Evolutionary conservation across 768 basidiomycete genomes (phyloP), one percentile per base, ranked within the genome.

Genomic region (Boletus sp.): DNA sequence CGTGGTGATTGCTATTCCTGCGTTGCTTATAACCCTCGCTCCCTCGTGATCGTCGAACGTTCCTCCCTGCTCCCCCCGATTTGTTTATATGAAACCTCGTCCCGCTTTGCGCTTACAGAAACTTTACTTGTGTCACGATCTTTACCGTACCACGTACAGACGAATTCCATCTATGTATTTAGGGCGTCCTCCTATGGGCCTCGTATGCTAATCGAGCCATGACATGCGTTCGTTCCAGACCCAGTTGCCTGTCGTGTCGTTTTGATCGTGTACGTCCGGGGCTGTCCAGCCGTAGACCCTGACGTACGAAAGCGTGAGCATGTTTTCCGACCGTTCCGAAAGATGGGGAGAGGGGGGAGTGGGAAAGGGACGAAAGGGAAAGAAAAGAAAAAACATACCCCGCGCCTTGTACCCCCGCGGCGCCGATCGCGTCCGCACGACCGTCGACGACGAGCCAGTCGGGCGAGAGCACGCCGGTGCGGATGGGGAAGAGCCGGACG

Each of bases 381-480:
- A 29, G 14, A 14, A 32, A 5, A 18, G 5, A 11, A 5, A 8
- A 35, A 44, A 69, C 84, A 68, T 71, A 91, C 90, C 93, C 93
- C 56, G 91, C 87, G 15, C 83, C 92, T 12, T 80, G 70, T 18
- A 92, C 73, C 1, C 88, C 92, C n/a, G 81, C 89, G 11, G 89
- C 85, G 5, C 89, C 91, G 17, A 80, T 69, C 44, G 56, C 64
- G 60, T 88, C 88, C 18, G 83, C 77, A 12, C 71, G 67, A 14
- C 71, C 71, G 10, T 82, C 79, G 4, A 86, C 75, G 17, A 92
- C 77, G 7, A 92, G 63, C 90, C 92, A 95, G 64, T 92, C 89
- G 1, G 92, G 90, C 1, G 82, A 78, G 9, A 83, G 70, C 3
- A 93, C 77, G 4, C 92, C 92, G 2, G 93, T 96, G 18, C 94